phyloP scores from a whole-genome alignment of 169 alveolate genomes.

The Plasmodium blacklocki region DNA sequence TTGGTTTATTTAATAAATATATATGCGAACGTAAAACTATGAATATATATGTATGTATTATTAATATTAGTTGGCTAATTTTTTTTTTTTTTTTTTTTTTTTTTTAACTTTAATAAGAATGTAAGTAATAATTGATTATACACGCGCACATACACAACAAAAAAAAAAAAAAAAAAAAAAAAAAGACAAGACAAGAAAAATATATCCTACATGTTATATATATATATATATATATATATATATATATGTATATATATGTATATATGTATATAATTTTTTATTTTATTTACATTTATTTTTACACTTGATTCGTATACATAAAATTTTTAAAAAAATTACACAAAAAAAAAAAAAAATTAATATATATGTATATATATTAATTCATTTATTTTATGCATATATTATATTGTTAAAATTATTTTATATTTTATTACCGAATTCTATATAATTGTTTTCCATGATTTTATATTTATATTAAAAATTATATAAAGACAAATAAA shows the following conservation, averaged over 20 bases:
- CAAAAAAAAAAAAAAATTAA: not conserved
- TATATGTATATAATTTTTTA: conserved; percentile 8
- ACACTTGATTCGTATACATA: conserved; percentile 22
- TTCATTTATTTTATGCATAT: conserved; percentile 16
- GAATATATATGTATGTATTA: too few relatives aligned
- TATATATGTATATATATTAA: conserved; percentile 6
- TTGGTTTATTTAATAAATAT: too few relatives aligned
- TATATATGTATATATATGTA: not conserved
- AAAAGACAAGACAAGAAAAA: not conserved
- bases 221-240: not conserved
- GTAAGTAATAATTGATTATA: not conserved
- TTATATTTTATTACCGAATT: conserved; percentile 3
- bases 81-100: too few relatives aligned
- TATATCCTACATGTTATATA: too few relatives aligned
- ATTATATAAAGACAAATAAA: conserved; percentile 68
- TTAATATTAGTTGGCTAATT: too few relatives aligned
- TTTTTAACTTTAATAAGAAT: not conserved
- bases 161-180: not conserved
- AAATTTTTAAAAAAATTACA: conserved; percentile 48
- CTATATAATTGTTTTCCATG: conserved; percentile 25
- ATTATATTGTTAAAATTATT: not conserved
- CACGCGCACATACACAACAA: conserved; percentile 16
- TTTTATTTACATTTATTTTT: conserved; percentile 9
- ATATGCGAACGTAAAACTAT: too few relatives aligned
- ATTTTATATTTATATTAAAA: conserved; percentile 48